Evolutionary conservation across 371 early-diverging fungal species (phyloP), one percentile per base, ranked within the genome.

Genomic region (Syncephalastrum sp.): DNA sequence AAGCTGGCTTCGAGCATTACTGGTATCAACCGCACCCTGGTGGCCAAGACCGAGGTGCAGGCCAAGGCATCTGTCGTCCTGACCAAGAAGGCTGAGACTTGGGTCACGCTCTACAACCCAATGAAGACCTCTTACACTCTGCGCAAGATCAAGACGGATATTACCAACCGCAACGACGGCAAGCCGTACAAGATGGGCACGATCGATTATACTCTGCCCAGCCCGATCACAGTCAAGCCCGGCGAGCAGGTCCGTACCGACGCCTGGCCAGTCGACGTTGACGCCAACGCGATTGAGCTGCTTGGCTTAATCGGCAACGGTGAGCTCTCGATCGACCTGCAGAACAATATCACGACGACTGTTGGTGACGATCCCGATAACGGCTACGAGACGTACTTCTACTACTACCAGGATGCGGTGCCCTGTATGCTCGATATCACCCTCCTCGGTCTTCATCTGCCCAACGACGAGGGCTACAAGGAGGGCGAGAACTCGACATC

Each of bases 1-100:
- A 67, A 71, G 24, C 55, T 81, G 52, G 47, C 65, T n/a, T 64
- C 84, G 1, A 41, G 48, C 41, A 79, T 84, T 61, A 61, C 60
- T 14, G 84, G 84, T 63, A 77, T 82, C 46, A 59, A 19, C 8
- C 47, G 67, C 24, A 59, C 52, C 42, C 65, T 82, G 24, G 62
- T 73, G 6, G 77, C 75, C 46, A 50, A 59, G 24, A 69, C 75
- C 25, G 59, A 73, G 42, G 65, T 77, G 15, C 45, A 57, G 15
- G 63, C 75, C 53, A 67, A 51, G 23, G 44, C 71, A 14, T 17
- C 66, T 8, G 75, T 75, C 48, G 59, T 56, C 19, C 38, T 61
- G 12, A 42, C 52, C 21, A 42, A 61, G 23, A 74, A 68, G 47
- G 42, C 62, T 42, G 44, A 15, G 10, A 68, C 78, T 3, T 62